These are phyloP conservation scores for Coniella vitis DNA, from an alignment of 2,329 filamentous ascomycete species.

Conservation along the genomic window DNA sequence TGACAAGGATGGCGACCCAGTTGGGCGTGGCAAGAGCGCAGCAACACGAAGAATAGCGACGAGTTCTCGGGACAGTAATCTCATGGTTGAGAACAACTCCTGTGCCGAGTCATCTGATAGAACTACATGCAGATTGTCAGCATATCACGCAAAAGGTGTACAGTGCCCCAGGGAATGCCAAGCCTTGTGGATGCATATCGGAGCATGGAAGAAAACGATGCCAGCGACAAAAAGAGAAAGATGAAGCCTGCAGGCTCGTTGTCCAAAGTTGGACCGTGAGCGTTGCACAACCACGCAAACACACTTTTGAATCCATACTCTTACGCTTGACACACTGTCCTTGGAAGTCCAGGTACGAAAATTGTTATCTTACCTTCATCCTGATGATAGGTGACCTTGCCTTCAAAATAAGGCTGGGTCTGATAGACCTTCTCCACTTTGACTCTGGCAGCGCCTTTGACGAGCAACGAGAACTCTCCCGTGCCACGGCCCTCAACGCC, in stretches of 20 bases:
- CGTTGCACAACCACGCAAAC: no score
- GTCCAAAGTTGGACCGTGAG: no score
- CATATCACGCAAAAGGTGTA: no score
- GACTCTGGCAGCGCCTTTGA: conserved; percentile 78
- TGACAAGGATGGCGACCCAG: conserved; percentile 59
- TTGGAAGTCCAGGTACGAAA: not conserved
- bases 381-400: conserved; percentile 62
- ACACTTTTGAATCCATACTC: not conserved
- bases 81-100: conserved; percentile 71
- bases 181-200: no score
- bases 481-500: conserved; percentile 70
- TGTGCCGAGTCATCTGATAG: conserved; percentile 52
- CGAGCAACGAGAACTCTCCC: conserved; percentile 73
- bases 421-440: conserved; percentile 66
- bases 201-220: no score
- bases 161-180: no score
- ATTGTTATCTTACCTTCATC: conserved; percentile 53
- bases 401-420: conserved; percentile 82
- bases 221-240: no score
- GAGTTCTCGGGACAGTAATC: conserved; percentile 78
- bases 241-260: no score
- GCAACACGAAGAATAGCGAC: conserved; percentile 78
- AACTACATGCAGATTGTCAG: conserved; percentile 18
- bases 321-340: not conserved
- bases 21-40: conserved; percentile 69